Percentiles rank a stretch among this genome's conserved stretches.
Evolutionary conservation across 768 basidiomycete species (phyloP).

Genomic region (Boletellus ananas): DNA sequence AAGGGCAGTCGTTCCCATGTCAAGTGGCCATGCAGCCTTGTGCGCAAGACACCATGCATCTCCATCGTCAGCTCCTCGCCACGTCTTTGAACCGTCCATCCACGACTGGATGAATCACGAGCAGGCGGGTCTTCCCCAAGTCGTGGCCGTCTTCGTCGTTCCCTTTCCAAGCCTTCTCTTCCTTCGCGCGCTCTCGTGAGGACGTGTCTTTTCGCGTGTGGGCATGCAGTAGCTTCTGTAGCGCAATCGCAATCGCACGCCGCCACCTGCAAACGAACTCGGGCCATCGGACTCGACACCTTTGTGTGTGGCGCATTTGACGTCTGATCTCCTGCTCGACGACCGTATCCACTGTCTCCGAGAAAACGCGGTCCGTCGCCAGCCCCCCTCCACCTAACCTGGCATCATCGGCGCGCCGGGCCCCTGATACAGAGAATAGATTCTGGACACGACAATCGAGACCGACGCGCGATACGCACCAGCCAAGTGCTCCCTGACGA

Average conservation of each 20-base stretch:
- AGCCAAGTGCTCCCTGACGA: slow-evolving; percentile 80
- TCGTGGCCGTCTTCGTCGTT: slow-evolving; percentile 7
- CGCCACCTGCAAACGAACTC: slow-evolving; percentile 44
- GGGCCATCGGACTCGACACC: slow-evolving; percentile 15
- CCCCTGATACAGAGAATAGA: slow-evolving; percentile 42
- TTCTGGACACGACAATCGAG: neutral
- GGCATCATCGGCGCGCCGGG: slow-evolving; percentile 65
- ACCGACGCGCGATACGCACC: slow-evolving; percentile 38
- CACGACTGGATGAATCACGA: slow-evolving; percentile 55
- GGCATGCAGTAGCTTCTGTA: slow-evolving; percentile 45
- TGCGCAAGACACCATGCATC: too few relatives aligned
- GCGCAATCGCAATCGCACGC: slow-evolving; percentile 37
- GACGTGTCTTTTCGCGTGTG: slow-evolving; percentile 5
- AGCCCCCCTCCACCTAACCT: slow-evolving; percentile 31
- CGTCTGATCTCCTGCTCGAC: slow-evolving; percentile 45
- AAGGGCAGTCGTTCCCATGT: too few relatives aligned
- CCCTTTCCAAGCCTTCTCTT: slow-evolving; percentile 31
- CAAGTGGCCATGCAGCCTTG: too few relatives aligned
- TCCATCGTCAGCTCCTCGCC: slow-evolving; percentile 26
- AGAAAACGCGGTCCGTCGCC: slow-evolving; percentile 34
- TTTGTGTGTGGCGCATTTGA: slow-evolving; percentile 15
- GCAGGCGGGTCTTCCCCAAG: slow-evolving; percentile 38
- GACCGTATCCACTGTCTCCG: slow-evolving; percentile 38
- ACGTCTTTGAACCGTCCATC: slow-evolving; percentile 65
- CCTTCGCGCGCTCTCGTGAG: slow-evolving; percentile 67